Percentiles rank a stretch among this genome's conserved stretches.
Evolutionary conservation across 164 flowering plant species (phyloP).

Genomic region (Aristolochia fimbriata): DNA sequence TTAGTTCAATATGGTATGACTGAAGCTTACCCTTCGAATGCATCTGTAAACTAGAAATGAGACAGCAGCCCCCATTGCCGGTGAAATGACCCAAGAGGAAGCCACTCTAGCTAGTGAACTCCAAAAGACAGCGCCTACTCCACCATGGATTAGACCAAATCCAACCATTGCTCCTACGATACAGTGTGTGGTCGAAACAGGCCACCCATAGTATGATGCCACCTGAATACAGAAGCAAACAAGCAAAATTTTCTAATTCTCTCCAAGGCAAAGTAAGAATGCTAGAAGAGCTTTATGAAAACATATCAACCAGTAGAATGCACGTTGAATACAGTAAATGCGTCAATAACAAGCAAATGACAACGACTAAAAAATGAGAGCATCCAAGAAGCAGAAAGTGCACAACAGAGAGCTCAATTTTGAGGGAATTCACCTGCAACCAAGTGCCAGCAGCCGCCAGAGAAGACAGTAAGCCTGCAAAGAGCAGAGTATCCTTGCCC

Average conservation of each 20-base stretch:
- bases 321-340: too few relatives aligned
- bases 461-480: constrained; percentile 88
- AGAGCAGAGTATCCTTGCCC: constrained; percentile 74
- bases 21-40: constrained; percentile 78
- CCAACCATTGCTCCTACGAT: constrained; percentile 99
- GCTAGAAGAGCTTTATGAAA: too few relatives aligned
- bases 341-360: too few relatives aligned
- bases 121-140: constrained; percentile 96
- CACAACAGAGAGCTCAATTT: not conserved
- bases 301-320: too few relatives aligned
- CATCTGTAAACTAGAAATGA: constrained; percentile 98
- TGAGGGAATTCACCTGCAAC: constrained; percentile 57
- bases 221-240: constrained; percentile 34
- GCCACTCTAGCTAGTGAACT: constrained; percentile 82
- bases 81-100: constrained; percentile 96
- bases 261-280: too few relatives aligned
- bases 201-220: constrained; percentile 93
- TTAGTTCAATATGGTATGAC: not conserved
- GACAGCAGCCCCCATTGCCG: constrained; percentile 68
- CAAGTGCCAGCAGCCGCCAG: constrained; percentile 98
- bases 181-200: constrained; percentile 99
- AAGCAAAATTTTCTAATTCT: not conserved
- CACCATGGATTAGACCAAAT: constrained; percentile 87
- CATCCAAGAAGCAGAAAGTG: too few relatives aligned
- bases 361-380: too few relatives aligned